Base-by-base conservation (phyloP, 805 yeast genomes). In the Clavispora asparagi region DNA sequence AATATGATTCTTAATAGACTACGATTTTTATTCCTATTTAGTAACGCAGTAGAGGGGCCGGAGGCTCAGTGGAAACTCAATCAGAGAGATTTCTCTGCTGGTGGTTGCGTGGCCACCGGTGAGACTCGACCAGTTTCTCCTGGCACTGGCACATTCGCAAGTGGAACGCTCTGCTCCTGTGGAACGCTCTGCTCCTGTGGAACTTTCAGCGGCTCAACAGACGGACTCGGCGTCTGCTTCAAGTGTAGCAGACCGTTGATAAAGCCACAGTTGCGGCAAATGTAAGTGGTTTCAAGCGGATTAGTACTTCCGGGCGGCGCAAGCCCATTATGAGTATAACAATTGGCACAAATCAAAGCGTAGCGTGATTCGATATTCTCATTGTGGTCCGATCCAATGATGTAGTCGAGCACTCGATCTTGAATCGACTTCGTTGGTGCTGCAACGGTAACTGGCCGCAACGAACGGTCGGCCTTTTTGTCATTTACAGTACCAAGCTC, bases 261-360 rank as follows among this genome's bases (percentile, higher is more conserved):
- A 37, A 47, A 51, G 12, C 84, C 86, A 64, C 95, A 87, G 19
- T 64, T 63, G 8, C 89, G 86, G 65, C 96, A 87, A 2, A 69
- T 58, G 55, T 83, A 87, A 43, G 62, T 65, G 8, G 85, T 79
- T 6, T 62, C 57, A 2, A 54, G 56, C 0, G 92, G 84, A 45
- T 65, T 59, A 2, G 60, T 49, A 48, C 74, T 66, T 7, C 85
- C 84, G 1, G 87, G 89, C 4, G 89, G 87, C 0, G 95, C 95
- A 39, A 87, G 71, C 1, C 96, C 96, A 58, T 88, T 87, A 63
- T 87, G 95, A 14, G 71, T 71, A 19, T 63, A 67, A 58, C 96
- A 87, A n/a, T 71, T 65, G 16, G 58, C 52, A 60, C 96, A 87
- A 13, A 87, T 84, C 53, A 87, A 70, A 0, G 95, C 95, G 59